phyloP scores from a whole-genome alignment of 2,329 filamentous ascomycete genomes.

The Penicillium sp. region DNA sequence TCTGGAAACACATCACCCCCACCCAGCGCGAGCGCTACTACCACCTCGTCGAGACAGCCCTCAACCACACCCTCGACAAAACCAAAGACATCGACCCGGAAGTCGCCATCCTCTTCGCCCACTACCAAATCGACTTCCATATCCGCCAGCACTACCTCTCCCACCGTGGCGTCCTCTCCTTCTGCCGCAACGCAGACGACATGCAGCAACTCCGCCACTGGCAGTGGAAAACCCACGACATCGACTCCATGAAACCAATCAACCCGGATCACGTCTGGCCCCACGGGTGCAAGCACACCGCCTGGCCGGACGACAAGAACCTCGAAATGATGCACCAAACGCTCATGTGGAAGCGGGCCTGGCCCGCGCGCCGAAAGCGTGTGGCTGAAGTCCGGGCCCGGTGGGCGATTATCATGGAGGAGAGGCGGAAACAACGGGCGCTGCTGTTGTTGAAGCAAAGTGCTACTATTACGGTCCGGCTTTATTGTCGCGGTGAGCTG shows the following conservation, averaged over 20 bases:
- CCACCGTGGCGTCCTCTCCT: constrained; percentile 22
- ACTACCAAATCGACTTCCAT: constrained; percentile 36
- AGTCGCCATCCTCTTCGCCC: constrained; percentile 24
- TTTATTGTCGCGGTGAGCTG: constrained; percentile 21
- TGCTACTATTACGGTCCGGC: constrained; percentile 12
- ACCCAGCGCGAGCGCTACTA: constrained; percentile 21
- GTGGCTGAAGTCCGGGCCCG: constrained; percentile 8
- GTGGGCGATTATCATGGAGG: constrained; percentile 22
- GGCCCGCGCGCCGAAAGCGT: constrained; percentile 9
- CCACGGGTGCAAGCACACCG: background rate
- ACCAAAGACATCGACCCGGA: constrained; percentile 12
- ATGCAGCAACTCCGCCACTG: constrained; percentile 29
- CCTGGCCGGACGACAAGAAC: constrained; percentile 17
- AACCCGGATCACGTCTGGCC: background rate
- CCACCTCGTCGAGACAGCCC: constrained; percentile 15
- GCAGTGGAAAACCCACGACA: constrained; percentile 22
- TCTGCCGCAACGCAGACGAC: constrained; percentile 35
- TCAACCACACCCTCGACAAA: constrained; percentile 16
- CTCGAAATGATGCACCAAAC: constrained; percentile 17
- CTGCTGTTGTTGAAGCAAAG: constrained; percentile 5
- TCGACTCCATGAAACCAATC: background rate
- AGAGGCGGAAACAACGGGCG: constrained; percentile 17
- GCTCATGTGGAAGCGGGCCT: constrained; percentile 14
- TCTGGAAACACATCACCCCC: constrained; percentile 17
- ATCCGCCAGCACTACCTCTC: constrained; percentile 34